Percentiles rank a stretch among this genome's conserved stretches.
Conservation (phyloP, 371 early-diverging fungal genomes). For the Saksenaea vasiformis region DNA sequence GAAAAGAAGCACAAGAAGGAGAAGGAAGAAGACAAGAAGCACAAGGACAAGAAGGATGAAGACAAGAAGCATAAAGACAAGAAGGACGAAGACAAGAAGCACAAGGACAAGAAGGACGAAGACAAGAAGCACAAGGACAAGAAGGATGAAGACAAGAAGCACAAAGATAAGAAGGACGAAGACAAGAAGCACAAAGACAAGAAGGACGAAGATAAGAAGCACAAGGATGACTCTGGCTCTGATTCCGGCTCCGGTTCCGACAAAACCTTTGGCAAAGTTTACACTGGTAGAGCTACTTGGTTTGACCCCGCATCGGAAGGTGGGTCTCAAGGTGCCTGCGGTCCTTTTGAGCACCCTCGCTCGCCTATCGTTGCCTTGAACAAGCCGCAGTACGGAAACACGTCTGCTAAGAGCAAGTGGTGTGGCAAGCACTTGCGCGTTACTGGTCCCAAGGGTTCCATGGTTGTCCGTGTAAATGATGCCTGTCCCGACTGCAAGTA, state of each 20-base stretch:
- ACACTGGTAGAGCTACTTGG: constrained; percentile 29
- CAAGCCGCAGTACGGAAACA: constrained; percentile 23
- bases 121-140: constrained; percentile 8
- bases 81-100: neutral
- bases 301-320: constrained; percentile 27
- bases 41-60: no score
- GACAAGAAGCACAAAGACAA: neutral
- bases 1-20: constrained; percentile 7
- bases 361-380: constrained; percentile 32
- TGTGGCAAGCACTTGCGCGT: constrained; percentile 23
- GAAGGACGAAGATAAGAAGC: neutral
- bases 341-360: constrained; percentile 18
- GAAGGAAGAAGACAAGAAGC: constrained; percentile 2
- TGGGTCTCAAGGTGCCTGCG: constrained; percentile 28
- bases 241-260: constrained; percentile 16
- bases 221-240: neutral
- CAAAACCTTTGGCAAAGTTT: constrained; percentile 15
- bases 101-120: constrained; percentile 5
- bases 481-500: constrained; percentile 21
- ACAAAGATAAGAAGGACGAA: constrained; percentile 6
- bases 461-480: constrained; percentile 9
- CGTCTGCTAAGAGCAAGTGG: constrained; percentile 20
- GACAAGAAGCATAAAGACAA: neutral
- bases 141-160: constrained; percentile 7
- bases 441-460: constrained; percentile 17